A percentile compares a stretch with the other conserved stretches of the same genome.
Evolutionary conservation across 208 protist genomes (phyloP).

Genomic region (Balamuthia mandrillaris): DNA sequence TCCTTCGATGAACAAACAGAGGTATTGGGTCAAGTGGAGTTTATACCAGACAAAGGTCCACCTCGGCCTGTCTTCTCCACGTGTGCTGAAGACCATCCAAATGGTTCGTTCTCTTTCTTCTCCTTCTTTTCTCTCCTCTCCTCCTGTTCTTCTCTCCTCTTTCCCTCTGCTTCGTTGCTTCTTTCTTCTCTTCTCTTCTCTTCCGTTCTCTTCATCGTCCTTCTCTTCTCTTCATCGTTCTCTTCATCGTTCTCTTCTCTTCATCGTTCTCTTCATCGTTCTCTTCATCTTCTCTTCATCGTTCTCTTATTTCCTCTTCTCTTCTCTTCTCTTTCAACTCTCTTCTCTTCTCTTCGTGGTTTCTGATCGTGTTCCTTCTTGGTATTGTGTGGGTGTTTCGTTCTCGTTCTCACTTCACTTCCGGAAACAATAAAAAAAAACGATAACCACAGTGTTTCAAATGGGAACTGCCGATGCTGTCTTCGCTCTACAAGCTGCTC

Average conservation of each 20-base stretch:
- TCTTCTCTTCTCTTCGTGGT: neutral
- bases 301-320: too few relatives aligned
- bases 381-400: too few relatives aligned
- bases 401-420: too few relatives aligned
- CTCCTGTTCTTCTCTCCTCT: neutral
- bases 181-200: neutral
- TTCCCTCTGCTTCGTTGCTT: too few relatives aligned
- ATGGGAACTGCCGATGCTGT: constrained; percentile 80
- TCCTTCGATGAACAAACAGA: neutral
- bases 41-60: constrained; percentile 70
- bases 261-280: neutral
- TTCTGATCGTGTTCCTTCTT: too few relatives aligned
- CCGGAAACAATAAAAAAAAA: constrained; percentile 26
- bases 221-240: too few relatives aligned
- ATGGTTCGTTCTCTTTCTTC: neutral
- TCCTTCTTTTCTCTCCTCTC: neutral
- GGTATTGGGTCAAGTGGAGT: constrained; percentile 68
- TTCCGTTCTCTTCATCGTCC: neutral
- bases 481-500: constrained; percentile 78
- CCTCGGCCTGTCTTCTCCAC: constrained; percentile 53
- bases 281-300: neutral
- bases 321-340: neutral
- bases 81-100: neutral
- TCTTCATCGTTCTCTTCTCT: neutral
- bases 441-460: constrained; percentile 77